Evolutionary conservation across 1,284 basidiomycete genomes (phyloP).

Genomic region (Sphagnurus paluster): DNA sequence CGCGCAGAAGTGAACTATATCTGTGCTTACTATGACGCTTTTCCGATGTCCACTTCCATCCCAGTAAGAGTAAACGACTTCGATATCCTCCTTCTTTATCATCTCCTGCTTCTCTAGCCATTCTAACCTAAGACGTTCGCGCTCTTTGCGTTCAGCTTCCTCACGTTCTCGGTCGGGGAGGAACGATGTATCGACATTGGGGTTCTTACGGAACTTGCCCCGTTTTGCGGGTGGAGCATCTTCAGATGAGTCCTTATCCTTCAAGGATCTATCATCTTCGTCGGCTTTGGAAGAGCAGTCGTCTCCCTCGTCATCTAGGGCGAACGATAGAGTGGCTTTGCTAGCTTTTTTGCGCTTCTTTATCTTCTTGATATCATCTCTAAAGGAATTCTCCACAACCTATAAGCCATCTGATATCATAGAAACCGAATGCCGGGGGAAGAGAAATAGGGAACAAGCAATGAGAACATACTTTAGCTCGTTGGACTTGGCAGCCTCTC

Average conservation of each 20-base stretch:
- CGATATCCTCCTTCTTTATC: constrained; percentile 87
- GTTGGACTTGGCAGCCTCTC: constrained; percentile 82
- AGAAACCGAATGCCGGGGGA: constrained; percentile 13
- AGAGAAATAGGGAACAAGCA: constrained; percentile 17
- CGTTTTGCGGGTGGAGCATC: constrained; percentile 60
- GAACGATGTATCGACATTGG: constrained; percentile 96
- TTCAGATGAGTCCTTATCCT: constrained; percentile 35
- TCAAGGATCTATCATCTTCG: constrained; percentile 30
- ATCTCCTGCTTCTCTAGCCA: constrained; percentile 91
- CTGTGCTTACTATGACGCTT: constrained; percentile 74
- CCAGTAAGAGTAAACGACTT: constrained; percentile 97
- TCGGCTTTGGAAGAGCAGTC: constrained; percentile 31
- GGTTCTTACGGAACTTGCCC: constrained; percentile 89
- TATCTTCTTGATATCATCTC: constrained; percentile 81
- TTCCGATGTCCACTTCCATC: constrained; percentile 97
- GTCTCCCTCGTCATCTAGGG: constrained; percentile 72
- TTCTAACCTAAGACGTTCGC: constrained; percentile 87
- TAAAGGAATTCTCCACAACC: constrained; percentile 79
- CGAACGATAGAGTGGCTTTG: constrained; percentile 88
- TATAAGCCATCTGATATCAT: constrained; percentile 57
- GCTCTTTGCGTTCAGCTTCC: constrained; percentile 83
- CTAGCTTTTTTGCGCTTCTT: constrained; percentile 89
- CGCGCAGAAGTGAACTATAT: background rate
- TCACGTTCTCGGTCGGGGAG: constrained; percentile 96
- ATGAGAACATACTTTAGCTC: constrained; percentile 79